These are phyloP conservation scores for Mycena sp. DNA, from an alignment of 1,284 basidiomycete genomes.

Conservation along the genomic window DNA sequence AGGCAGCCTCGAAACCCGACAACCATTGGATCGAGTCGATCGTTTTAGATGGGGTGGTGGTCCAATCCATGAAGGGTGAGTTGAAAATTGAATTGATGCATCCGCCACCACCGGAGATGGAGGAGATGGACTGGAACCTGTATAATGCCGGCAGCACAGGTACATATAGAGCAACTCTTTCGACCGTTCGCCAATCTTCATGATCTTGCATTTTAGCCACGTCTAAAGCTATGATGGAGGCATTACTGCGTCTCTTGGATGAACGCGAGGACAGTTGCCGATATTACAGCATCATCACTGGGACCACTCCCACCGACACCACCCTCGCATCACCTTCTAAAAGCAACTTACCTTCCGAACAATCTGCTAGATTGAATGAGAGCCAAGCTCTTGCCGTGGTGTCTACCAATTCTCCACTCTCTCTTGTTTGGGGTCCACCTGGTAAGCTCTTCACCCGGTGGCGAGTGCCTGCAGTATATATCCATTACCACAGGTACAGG, in stretches of 20 bases:
- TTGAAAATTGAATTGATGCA: constrained; percentile 61
- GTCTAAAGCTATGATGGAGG: constrained; percentile 70
- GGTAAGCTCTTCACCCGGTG: constrained; percentile 44
- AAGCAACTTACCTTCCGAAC: background rate
- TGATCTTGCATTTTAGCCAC: constrained; percentile 53
- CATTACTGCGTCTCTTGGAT: constrained; percentile 55
- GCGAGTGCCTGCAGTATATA: background rate
- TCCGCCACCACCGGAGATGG: constrained; percentile 65
- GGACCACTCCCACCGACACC: constrained; percentile 24
- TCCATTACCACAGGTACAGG: constrained; percentile 60
- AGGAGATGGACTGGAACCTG: constrained; percentile 67
- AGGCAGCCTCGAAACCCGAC: constrained; percentile 63
- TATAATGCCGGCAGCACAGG: constrained; percentile 69
- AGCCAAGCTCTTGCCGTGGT: constrained; percentile 62
- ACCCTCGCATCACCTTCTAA: background rate
- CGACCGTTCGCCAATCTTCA: background rate
- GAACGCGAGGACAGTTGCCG: constrained; percentile 56
- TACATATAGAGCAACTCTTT: constrained; percentile 25
- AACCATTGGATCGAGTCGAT: constrained; percentile 55
- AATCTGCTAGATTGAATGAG: constrained; percentile 49
- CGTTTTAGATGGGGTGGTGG: constrained; percentile 65
- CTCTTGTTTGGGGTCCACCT: constrained; percentile 74
- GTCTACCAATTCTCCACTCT: constrained; percentile 52
- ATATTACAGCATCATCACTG: constrained; percentile 58
- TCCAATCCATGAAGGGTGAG: constrained; percentile 60